A percentile compares a stretch with the other conserved stretches of the same genome.
phyloP scores from a whole-genome alignment of 768 basidiomycete species.

The Rhodocollybia butyracea region DNA sequence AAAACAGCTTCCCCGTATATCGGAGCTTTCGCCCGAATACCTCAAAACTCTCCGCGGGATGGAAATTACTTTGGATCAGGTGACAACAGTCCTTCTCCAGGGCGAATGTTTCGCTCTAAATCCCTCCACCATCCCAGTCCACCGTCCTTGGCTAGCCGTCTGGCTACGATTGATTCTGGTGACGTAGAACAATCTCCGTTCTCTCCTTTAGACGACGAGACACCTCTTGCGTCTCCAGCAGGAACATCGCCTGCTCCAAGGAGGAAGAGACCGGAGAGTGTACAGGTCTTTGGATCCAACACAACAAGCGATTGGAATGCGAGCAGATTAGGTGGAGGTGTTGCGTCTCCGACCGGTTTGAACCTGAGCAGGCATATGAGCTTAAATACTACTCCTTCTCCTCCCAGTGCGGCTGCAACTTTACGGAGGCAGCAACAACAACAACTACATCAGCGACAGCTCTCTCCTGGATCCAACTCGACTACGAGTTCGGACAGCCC shows the following conservation, averaged over 20 bases:
- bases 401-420: background rate
- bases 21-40: slow-evolving; percentile 12
- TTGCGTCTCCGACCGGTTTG: background rate
- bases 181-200: slow-evolving; percentile 4
- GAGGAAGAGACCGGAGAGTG: slow-evolving; percentile 60
- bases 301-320: background rate
- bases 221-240: background rate
- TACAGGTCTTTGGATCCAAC: slow-evolving; percentile 38
- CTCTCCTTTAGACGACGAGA: background rate
- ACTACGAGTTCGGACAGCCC: background rate
- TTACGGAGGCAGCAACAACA: background rate
- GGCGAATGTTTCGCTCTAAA: slow-evolving; percentile 48
- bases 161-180: background rate
- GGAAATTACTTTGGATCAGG: background rate
- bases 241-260: slow-evolving; percentile 36
- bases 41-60: too few species aligned
- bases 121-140: slow-evolving; percentile 48
- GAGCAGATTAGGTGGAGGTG: background rate
- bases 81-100: slow-evolving; percentile 23
- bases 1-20: slow-evolving; percentile 13
- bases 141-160: slow-evolving; percentile 29
- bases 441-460: background rate
- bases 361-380: slow-evolving; percentile 2
- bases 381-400: slow-evolving; percentile 1
- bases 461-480: background rate